phyloP scores from a whole-genome alignment of 2,329 filamentous ascomycete species.

The Aspergillus udagawae region DNA sequence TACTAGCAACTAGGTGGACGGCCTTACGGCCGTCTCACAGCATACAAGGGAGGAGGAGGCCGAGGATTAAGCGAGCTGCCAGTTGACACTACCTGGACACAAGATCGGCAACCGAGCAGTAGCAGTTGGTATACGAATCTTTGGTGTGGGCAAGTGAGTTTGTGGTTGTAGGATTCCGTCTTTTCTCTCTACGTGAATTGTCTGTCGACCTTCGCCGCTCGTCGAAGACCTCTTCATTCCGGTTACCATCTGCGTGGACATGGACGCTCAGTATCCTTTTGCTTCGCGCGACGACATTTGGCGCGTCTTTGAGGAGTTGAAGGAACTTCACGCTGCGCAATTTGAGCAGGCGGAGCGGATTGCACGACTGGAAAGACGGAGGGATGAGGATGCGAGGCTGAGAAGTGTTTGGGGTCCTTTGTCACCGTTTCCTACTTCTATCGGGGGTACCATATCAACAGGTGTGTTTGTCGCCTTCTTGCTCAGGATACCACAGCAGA shows the following conservation, averaged over 20 bases:
- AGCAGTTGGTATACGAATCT: not conserved
- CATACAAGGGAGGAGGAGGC: conserved; percentile 27
- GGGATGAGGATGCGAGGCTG: conserved; percentile 60
- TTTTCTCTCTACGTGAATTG: not conserved
- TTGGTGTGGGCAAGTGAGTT: not conserved
- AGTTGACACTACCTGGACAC: conserved; percentile 1
- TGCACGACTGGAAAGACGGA: conserved; percentile 57
- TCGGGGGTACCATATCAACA: conserved; percentile 80
- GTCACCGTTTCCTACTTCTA: conserved; percentile 82
- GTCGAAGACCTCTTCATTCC: not conserved
- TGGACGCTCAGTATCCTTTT: conserved; percentile 63
- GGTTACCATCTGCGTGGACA: conserved; percentile 25
- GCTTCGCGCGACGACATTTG: conserved; percentile 63
- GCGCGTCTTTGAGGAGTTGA: conserved; percentile 61
- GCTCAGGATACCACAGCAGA: not conserved
- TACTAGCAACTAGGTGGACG: conserved; percentile 29
- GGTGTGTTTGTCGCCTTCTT: conserved; percentile 52
- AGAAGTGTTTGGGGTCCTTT: conserved; percentile 84
- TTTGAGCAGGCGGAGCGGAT: conserved; percentile 60
- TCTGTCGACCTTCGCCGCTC: not conserved
- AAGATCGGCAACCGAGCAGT: not conserved
- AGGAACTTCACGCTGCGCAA: conserved; percentile 57
- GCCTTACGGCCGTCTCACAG: conserved; percentile 35
- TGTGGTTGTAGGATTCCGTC: not conserved
- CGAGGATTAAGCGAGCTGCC: conserved; percentile 14